Evolutionary conservation across 345 rosid genomes (phyloP), one percentile per base, ranked within the genome.

Genomic region (Eucalyptus sp.): DNA sequence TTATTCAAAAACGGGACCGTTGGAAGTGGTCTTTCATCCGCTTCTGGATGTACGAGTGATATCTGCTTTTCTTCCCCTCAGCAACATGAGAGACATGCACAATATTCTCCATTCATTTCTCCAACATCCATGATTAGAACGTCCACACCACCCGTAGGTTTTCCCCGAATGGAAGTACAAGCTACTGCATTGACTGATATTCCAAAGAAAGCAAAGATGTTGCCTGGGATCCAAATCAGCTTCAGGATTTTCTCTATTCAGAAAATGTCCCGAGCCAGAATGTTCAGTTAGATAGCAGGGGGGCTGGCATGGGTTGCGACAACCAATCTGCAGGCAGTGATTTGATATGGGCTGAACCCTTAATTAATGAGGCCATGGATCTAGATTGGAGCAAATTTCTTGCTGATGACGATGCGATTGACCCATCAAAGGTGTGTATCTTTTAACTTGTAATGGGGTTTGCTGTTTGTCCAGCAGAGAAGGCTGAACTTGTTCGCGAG

Each of bases 321-420:
- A 93, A 92, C 87, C 92, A 92, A 58, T 81, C 89, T 48, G 92
- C 90, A 90, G 91, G 93, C 91, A 87, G 87, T 49, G 93, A 95
- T 85, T 96, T 95, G 98, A 92, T 95, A 84, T 96, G 96, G 97
- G 95, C 96, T 1, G 94, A 96, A 91, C 94, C 92, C 86, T 89
- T 95, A 90, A 94, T 96, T 88, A 96, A 93, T 91, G 97, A 94
- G 91, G 91, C 91, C 52, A 88, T 91, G 41, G 97, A 93, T 37
- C 92, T 95, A 50, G 92, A 95, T 86, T 97, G 99, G 98, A 91
- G 94, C 31, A 96, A 94, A 89, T 66, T 97, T 92, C 94, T 96
- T 88, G 91, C 83, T 85, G 94, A 95, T 88, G 91, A 91, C 88
- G 91, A 92, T 88, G 90, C 56, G 20, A 50, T 89, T 66, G 94